Evolutionary conservation across 2,329 filamentous ascomycete species (phyloP).

Genomic region (Albophoma yamanashiensis): DNA sequence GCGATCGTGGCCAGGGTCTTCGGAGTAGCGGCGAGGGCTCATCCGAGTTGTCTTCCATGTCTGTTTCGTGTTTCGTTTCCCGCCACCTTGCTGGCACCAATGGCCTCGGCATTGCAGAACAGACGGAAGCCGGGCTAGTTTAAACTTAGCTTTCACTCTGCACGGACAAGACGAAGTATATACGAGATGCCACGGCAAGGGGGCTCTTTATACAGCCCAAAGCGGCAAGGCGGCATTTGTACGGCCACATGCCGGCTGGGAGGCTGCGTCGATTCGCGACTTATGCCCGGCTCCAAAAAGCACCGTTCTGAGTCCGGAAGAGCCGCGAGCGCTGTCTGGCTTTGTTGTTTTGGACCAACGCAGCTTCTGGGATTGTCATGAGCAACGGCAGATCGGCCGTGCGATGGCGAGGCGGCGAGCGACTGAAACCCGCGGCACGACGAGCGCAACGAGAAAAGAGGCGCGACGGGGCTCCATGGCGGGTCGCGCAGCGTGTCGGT

Average conservation of each 20-base stretch:
- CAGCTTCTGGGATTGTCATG: not conserved
- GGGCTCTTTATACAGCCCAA: not conserved
- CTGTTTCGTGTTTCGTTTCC: not conserved
- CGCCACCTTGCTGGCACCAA: not conserved
- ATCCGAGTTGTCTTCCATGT: not conserved
- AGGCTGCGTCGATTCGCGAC: not conserved
- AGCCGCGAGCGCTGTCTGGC: not conserved
- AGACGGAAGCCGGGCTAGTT: not conserved
- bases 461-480: not conserved
- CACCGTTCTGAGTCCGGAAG: not conserved
- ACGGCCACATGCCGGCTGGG: not conserved
- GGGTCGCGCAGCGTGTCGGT: too few relatives aligned
- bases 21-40: not conserved
- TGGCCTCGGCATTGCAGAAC: not conserved
- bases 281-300: not conserved
- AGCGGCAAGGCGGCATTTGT: not conserved
- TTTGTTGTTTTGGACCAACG: not conserved
- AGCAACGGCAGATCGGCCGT: not conserved
- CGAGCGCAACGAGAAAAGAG: not conserved
- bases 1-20: not conserved
- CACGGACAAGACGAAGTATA: not conserved
- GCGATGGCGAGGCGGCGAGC: not conserved
- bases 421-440: not conserved
- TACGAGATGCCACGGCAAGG: too few relatives aligned
- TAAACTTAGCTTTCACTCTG: not conserved